Evolutionary conservation across 352 stramenopile species (phyloP).

Genomic region (Phytophthora ohioensis): DNA sequence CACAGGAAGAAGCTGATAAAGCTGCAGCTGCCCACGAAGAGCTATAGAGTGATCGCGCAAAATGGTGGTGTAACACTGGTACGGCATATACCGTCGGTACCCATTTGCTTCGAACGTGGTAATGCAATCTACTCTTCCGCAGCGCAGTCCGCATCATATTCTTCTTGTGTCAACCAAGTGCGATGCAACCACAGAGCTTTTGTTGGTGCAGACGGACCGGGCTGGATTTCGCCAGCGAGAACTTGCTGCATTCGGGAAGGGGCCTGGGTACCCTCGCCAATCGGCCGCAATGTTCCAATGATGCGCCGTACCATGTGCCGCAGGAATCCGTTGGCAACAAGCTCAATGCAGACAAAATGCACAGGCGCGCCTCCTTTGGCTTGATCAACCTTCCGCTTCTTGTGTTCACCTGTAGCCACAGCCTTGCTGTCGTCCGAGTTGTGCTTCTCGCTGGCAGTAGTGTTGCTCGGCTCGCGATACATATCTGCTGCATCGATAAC

Average conservation of each 20-base stretch:
- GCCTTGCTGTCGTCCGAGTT: conserved; percentile 19
- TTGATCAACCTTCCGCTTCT: conserved; percentile 51
- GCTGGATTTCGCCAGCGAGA: conserved; percentile 55
- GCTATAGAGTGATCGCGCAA: conserved; percentile 43
- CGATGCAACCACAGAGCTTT: conserved; percentile 87
- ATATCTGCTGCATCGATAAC: conserved; percentile 52
- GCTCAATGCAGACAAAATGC: conserved; percentile 87
- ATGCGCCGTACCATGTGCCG: conserved; percentile 90
- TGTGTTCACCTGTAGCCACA: conserved; percentile 36
- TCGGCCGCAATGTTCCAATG: conserved; percentile 79
- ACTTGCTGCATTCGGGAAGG: conserved; percentile 74
- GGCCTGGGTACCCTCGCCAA: conserved; percentile 75
- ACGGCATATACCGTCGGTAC: conserved; percentile 1
- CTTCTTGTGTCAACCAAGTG: conserved; percentile 83
- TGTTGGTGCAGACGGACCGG: conserved; percentile 75
- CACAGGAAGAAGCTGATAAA: conserved; percentile 25
- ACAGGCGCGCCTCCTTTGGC: conserved; percentile 35
- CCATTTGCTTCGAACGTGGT: background rate
- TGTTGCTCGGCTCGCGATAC: conserved; percentile 26
- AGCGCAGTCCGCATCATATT: conserved; percentile 67
- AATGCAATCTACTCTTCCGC: conserved; percentile 29
- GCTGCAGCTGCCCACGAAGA: conserved; percentile 53
- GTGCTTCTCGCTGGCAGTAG: conserved; percentile 13
- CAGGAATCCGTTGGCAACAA: conserved; percentile 87
- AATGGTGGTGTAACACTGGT: background rate